Percentiles rank a stretch among this genome's conserved stretches.
Conservation (phyloP, 495 filamentous ascomycete species). For the Xylaria nigripes region DNA sequence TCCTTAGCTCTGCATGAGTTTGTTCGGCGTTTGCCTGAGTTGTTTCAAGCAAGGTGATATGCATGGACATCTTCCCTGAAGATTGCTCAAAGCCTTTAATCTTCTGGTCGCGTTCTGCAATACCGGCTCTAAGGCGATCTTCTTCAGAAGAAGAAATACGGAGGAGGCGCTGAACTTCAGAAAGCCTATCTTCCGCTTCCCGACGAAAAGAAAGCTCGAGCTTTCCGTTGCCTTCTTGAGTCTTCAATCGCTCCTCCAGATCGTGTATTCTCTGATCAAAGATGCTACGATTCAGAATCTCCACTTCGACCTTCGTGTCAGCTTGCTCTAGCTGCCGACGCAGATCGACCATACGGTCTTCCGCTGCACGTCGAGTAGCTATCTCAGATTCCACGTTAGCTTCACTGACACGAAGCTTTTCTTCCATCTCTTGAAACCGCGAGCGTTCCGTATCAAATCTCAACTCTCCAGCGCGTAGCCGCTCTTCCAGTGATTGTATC, state of each 20-base stretch:
- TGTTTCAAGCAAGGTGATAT: conserved; percentile 53
- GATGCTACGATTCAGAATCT: conserved; percentile 44
- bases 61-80: conserved; percentile 47
- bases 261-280: conserved; percentile 40
- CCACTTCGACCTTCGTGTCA: conserved; percentile 43
- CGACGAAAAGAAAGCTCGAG: conserved; percentile 58
- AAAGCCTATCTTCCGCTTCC: conserved; percentile 63
- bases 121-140: conserved; percentile 57
- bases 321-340: conserved; percentile 39
- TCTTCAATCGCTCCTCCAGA: conserved; percentile 36
- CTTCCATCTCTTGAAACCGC: conserved; percentile 32
- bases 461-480: conserved; percentile 22
- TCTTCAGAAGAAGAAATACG: conserved; percentile 64
- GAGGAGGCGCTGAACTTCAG: conserved; percentile 60
- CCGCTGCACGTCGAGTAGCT: conserved; percentile 32
- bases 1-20: conserved; percentile 55
- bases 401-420: conserved; percentile 38
- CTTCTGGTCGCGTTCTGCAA: conserved; percentile 54
- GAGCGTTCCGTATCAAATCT: conserved; percentile 22
- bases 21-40: conserved; percentile 57
- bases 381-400: conserved; percentile 33
- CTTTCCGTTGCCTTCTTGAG: conserved; percentile 34
- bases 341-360: conserved; percentile 36
- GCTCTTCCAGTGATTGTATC: conserved; percentile 29
- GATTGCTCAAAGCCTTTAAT: conserved; percentile 38